Evolutionary conservation across 2,329 filamentous ascomycete species (phyloP).

Genomic region (Aspergillus arachidicola): DNA sequence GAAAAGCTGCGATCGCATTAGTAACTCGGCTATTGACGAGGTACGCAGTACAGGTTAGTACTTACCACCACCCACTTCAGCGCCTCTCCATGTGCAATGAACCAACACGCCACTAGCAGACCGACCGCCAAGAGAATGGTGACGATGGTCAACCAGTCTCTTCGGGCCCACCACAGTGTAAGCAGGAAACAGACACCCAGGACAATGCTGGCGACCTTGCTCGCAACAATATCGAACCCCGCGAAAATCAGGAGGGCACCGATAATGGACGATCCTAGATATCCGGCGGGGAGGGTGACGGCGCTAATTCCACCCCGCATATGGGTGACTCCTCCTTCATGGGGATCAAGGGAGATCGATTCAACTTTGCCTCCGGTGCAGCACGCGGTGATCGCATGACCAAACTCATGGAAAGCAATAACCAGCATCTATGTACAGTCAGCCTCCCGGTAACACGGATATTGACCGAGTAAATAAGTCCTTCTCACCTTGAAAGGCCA

Average conservation of each 20-base stretch:
- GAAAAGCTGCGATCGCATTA: slow-evolving; percentile 57
- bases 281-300: slow-evolving; percentile 75
- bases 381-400: slow-evolving; percentile 72
- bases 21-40: background rate
- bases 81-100: slow-evolving; percentile 74
- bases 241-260: slow-evolving; percentile 77
- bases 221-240: slow-evolving; percentile 79
- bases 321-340: slow-evolving; percentile 76
- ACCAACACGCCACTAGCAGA: slow-evolving; percentile 74
- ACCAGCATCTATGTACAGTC: slow-evolving; percentile 66
- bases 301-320: slow-evolving; percentile 73
- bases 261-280: slow-evolving; percentile 75
- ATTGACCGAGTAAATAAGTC: background rate
- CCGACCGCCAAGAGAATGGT: slow-evolving; percentile 72
- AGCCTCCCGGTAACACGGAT: background rate
- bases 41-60: slow-evolving; percentile 18
- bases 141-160: slow-evolving; percentile 74
- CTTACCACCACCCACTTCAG: slow-evolving; percentile 70
- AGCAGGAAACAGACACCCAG: slow-evolving; percentile 74
- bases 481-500: slow-evolving; percentile 75
- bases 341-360: slow-evolving; percentile 72
- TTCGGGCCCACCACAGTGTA: slow-evolving; percentile 80
- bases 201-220: slow-evolving; percentile 75
- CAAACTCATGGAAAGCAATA: slow-evolving; percentile 80
- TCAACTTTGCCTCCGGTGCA: slow-evolving; percentile 74